Base-by-base conservation (phyloP, 148 eudicot species). In the Persicaria maculosa region DNA sequence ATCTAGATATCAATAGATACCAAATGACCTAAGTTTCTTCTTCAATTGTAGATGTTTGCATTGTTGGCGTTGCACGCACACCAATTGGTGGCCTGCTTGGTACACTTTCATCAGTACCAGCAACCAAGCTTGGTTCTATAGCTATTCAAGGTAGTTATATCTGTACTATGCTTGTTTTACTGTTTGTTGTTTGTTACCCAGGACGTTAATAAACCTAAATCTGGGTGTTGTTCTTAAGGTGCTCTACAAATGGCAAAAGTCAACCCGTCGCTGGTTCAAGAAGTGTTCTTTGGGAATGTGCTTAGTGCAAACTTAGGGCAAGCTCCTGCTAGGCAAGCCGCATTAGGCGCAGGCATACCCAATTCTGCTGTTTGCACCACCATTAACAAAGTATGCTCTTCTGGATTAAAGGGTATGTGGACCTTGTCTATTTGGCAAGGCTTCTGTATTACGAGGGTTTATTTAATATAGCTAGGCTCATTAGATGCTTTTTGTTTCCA, bases 261-360 rank as follows among this genome's bases (percentile, higher is more conserved):
- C 47, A 85, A 93, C 79, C 97, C 98, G 71, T 86, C 91, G 17
- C 72, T 82, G 20, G 97, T 93, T 58, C 87, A 93, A 77, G 98
- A 93, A 86, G 98, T 93, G 74, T 88, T 89, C 83, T 93, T 93
- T 73, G 98, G 98, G 50, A 94, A 94, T 78, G 98, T 94, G 62
- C 91, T 94, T 20, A 90, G 98, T 86, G 97, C 97, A 58, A 94
- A 94, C 81, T 86, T 94, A 81, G 98, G 98, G 47, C 98, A 94
- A 86, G 98, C 98, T 58, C 98, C 98, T 78, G 98, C 98, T 55
- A 86, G 98, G 79, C 98, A 91, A 82, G 98, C 97, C 55, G 96
- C 97, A 15, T 76, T 94, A 59, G 98, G 97, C 59, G 97, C 98
- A 7, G 97, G 98, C 50, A 85, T 91, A 72, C 98, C 98, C 62